Evolutionary conservation across 768 basidiomycete genomes (phyloP).

Genomic region (Mycena crocata): DNA sequence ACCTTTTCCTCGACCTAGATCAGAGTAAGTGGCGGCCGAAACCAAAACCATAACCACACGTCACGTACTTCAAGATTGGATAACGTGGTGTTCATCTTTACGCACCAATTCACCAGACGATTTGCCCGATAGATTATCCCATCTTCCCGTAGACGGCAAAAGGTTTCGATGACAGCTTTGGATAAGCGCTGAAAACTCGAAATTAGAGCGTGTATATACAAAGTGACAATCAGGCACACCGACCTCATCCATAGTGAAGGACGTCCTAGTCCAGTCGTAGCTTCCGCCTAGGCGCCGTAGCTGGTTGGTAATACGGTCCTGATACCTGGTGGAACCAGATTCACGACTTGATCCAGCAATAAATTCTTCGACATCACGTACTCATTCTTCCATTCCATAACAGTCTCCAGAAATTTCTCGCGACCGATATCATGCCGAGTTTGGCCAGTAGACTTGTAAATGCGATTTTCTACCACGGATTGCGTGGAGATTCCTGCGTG

Average conservation of each 20-base stretch:
- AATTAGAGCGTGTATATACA: no score
- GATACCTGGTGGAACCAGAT: conserved; percentile 72
- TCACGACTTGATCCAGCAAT: background rate
- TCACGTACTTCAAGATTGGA: conserved; percentile 91
- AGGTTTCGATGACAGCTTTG: conserved; percentile 91
- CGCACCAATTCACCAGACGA: conserved; percentile 98
- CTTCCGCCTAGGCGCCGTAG: conserved; percentile 90
- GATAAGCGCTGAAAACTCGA: no score
- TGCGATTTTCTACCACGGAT: conserved; percentile 93
- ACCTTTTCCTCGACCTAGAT: conserved; percentile 93
- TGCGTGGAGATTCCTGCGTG: conserved; percentile 99
- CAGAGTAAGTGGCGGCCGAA: no score
- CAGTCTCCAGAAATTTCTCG: conserved; percentile 89
- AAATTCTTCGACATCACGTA: conserved; percentile 54
- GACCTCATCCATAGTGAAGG: conserved; percentile 94
- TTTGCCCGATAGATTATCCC: conserved; percentile 96
- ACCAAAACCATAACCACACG: no score
- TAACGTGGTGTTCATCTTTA: conserved; percentile 92
- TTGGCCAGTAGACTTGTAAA: conserved; percentile 85
- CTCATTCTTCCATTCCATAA: conserved; percentile 98
- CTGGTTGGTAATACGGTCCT: conserved; percentile 91
- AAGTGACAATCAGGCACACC: no score
- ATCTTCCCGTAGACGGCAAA: conserved; percentile 91
- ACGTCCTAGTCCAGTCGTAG: conserved; percentile 93
- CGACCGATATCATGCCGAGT: conserved; percentile 96